Evolutionary conservation across 176 grass and related monocot genomes (phyloP).

Genomic region (Luzula sylvatica): DNA sequence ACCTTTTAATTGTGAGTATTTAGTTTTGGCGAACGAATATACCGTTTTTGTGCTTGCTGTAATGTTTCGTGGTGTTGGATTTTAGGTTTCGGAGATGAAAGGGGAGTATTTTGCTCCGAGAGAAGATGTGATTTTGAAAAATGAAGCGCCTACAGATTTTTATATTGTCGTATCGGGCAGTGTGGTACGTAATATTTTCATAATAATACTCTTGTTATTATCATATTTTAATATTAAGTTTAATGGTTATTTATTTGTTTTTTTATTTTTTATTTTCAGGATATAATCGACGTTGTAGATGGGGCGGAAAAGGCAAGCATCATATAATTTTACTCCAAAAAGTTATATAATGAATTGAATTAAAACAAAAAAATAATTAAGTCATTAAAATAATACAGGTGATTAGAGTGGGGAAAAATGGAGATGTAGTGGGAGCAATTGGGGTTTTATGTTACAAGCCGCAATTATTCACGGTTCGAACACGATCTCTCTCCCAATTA

Average conservation of each 20-base stretch:
- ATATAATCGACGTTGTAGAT: conserved; percentile 47
- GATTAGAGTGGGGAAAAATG: conserved; percentile 33
- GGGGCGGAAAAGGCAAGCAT: conserved; percentile 45
- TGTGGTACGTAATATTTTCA: conserved; percentile 32
- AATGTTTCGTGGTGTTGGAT: not conserved
- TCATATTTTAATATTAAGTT: not conserved
- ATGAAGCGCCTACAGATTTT: conserved; percentile 96
- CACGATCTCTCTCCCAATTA: conserved; percentile 79
- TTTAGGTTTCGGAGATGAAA: conserved; percentile 95
- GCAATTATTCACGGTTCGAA: conserved; percentile 85
- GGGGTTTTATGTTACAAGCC: conserved; percentile 94
- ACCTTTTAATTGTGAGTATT: not conserved
- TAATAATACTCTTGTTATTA: conserved; percentile 18
- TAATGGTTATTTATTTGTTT: conserved; percentile 20
- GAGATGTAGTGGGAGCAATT: conserved; percentile 89
- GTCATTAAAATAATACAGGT: conserved; percentile 32
- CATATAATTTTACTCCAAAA: no score
- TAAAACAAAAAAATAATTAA: conserved; percentile 5
- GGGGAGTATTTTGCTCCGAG: conserved; percentile 97
- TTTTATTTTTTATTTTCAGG: conserved; percentile 41
- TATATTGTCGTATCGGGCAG: conserved; percentile 85
- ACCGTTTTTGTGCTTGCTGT: not conserved
- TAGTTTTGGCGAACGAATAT: no score
- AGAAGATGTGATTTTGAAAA: conserved; percentile 96
- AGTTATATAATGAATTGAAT: conserved; percentile 11